Evolutionary conservation across 1,284 basidiomycete species (phyloP), one percentile per base, ranked within the genome.

Genomic region (Phellinidium pouzarii): DNA sequence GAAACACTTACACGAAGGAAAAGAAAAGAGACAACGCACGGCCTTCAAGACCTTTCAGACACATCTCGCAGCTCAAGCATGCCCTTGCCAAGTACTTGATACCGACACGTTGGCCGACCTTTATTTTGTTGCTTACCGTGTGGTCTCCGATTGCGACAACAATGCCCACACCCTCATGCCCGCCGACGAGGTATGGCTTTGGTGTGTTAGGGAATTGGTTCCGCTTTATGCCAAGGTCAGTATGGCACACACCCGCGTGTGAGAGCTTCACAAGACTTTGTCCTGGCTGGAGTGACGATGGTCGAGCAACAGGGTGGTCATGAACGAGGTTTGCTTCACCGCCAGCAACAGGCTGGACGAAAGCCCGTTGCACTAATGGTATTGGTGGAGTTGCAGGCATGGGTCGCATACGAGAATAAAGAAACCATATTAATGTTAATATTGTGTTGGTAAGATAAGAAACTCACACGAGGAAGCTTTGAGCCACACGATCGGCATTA

Each of bases 51-150:
- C 76, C 83, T 55, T 62, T 67, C 50, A 73, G 71, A 64, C 85
- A 88, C 68, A 76, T 73, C 53, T 81, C 77, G 62, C 84, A 87
- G 68, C 73, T 70, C 59, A 79, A 61, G 55, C 79, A 91, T 2
- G 76, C 73, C 56, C 77, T 73, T 8, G 79, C 84, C 54, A 84
- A 69, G 80, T 82, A 84, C 62, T 91, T 91, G 64, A 91, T 69
- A 2, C 88, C 87, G 44, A 91, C 87, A 22, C 79, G 68, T 60
- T 87, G 80, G 17, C 83, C 80, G 37, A 87, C 53, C 45, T 74
- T 72, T 37, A 79, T 71, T 7, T 69, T 62, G 7, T 46, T 50
- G 48, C 38, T 26, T 12, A 22, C 58, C n/a, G 72, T 73, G 53
- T 77, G 70, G 29, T 76, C 72, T 9, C 78, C 86, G 59, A 91